Evolutionary conservation across 73 alveolate genomes (phyloP), one percentile per base, ranked within the genome.

Genomic region (Blepharisma stoltei): DNA sequence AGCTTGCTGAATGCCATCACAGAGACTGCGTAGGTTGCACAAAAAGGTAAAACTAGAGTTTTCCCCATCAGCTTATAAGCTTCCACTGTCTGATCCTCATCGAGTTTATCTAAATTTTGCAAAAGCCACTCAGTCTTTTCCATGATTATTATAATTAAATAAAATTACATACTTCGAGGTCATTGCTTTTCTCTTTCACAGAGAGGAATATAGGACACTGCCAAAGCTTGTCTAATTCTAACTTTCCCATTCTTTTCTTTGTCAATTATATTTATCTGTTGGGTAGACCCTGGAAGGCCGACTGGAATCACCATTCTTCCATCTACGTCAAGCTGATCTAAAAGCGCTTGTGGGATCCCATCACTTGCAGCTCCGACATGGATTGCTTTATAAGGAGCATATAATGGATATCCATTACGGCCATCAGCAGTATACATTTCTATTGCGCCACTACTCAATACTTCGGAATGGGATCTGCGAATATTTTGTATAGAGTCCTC

Each of bases 351-450:
- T 8, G 98, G 98, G 14, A 94, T 79, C 25, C 18, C 54, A 6
- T 55, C 83, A 2, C 96, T 88, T n/a, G 96, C 95, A n/a, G 99
- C 99, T 25, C 99, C 99, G 46, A 92, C 99, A 85, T 94, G 99
- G 53, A 94, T 94, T 11, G 84, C 96, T 77, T 94, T 86, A 85
- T 90, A 94, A 6, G 99, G 99, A 5, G 94, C 98, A 50, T 80
- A 69, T 68, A 65, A 21, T 37, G 83, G 55, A 71, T 54, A 92
- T 32, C 99, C 99, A 9, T 47, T 8, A 70, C 98, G 77, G 6
- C 99, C 99, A 88, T 94, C 99, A 8, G 92, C 97, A 41, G 7
- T 14, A 54, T 6, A 38, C 20, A 76, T 23, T 60, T 76, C 32
- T 18, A 65, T 21, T 6, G 20, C 9, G n/a, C 44, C 81, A 76